Percentiles rank a stretch among this genome's conserved stretches.
Evolutionary conservation across 176 grass and related monocot species (phyloP).

Genomic region (Musa acuminata): DNA sequence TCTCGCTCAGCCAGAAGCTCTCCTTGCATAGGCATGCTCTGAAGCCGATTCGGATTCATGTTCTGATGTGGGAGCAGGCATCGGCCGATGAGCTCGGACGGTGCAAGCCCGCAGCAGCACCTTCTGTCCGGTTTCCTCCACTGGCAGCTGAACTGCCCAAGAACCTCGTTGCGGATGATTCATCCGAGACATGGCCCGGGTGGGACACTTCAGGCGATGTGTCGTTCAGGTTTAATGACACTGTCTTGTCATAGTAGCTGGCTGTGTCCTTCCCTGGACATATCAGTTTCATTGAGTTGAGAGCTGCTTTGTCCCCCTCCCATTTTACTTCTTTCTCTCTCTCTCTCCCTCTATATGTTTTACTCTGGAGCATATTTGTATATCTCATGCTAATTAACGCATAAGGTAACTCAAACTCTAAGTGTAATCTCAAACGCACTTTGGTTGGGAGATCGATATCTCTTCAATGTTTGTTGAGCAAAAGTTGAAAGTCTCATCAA

Average conservation of each 20-base stretch:
- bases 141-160: constrained; percentile 17
- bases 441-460: no score
- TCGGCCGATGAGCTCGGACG: neutral
- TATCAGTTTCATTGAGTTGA: no score
- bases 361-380: no score
- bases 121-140: neutral
- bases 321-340: no score
- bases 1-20: constrained; percentile 79
- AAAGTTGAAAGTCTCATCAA: no score
- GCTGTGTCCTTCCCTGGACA: no score
- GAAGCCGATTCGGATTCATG: constrained; percentile 52
- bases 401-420: no score
- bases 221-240: constrained; percentile 57
- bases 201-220: constrained; percentile 37
- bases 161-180: constrained; percentile 9
- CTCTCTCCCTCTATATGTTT: no score
- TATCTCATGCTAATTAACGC: no score
- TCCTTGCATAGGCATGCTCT: constrained; percentile 56
- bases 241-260: neutral
- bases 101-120: neutral
- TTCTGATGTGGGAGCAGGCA: constrained; percentile 52
- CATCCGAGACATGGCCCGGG: constrained; percentile 21
- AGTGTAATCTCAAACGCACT: no score
- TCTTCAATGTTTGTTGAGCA: no score
- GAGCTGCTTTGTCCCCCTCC: no score